Evolutionary conservation across 495 filamentous ascomycete genomes (phyloP).

Genomic region (Physcia stellaris): DNA sequence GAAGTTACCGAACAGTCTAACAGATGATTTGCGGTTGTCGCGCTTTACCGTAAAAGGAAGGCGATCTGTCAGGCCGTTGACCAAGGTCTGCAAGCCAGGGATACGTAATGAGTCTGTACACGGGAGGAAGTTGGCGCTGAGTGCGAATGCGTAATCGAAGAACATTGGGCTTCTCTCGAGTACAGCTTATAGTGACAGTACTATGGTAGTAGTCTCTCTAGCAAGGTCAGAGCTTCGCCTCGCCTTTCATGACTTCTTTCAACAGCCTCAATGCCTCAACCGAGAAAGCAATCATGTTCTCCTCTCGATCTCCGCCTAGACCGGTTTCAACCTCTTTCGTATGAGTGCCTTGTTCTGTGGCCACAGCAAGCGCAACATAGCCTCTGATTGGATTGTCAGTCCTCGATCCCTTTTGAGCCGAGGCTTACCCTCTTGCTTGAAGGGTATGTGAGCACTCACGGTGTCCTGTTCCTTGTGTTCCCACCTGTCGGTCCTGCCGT

Average conservation of each 20-base stretch:
- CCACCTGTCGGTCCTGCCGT: slow-evolving; percentile 50
- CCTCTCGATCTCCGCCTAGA: slow-evolving; percentile 34
- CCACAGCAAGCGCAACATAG: slow-evolving; percentile 45
- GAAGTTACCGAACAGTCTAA: too few species aligned
- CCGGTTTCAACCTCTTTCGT: slow-evolving; percentile 41
- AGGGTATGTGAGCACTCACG: slow-evolving; percentile 24
- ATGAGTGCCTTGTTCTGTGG: slow-evolving; percentile 29
- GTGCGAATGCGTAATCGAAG: too few species aligned
- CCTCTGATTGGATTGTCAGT: slow-evolving; percentile 23
- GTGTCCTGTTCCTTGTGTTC: slow-evolving; percentile 38
- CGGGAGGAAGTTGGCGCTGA: too few species aligned
- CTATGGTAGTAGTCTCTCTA: too few species aligned
- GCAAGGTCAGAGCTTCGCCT: too few species aligned
- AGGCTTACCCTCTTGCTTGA: neutral
- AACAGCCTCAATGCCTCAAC: slow-evolving; percentile 40
- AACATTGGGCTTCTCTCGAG: too few species aligned
- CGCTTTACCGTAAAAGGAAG: too few species aligned
- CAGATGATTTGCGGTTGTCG: too few species aligned
- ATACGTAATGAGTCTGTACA: too few species aligned
- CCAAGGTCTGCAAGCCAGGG: too few species aligned
- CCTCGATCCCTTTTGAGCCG: neutral
- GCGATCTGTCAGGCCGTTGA: too few species aligned
- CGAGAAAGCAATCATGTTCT: slow-evolving; percentile 50
- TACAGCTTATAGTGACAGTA: too few species aligned
- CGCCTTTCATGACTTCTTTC: slow-evolving; percentile 42